Conservation (phyloP, 2,329 filamentous ascomycete genomes). For the Dothistroma septosporum region DNA sequence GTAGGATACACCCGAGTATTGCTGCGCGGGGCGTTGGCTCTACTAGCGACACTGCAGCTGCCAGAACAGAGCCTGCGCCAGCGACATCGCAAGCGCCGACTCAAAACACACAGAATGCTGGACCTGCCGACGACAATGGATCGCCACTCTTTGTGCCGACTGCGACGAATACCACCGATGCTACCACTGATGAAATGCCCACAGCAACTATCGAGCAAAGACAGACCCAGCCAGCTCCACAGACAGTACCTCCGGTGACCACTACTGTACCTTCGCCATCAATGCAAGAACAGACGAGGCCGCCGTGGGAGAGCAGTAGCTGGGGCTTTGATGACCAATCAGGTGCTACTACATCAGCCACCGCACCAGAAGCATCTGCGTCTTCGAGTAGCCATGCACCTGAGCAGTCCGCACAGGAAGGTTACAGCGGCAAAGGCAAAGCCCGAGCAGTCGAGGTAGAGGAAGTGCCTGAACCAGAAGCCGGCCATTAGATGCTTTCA, state of each 20-base stretch:
- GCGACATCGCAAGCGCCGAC: too few species aligned
- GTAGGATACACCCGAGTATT: too few species aligned
- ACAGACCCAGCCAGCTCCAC: background rate
- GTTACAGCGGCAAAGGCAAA: conserved; percentile 34
- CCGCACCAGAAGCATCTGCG: background rate
- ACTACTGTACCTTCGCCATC: background rate
- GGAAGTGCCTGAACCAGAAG: conserved; percentile 33
- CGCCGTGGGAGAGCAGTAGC: conserved; percentile 8
- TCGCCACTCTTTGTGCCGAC: conserved; percentile 30
- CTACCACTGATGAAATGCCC: conserved; percentile 4
- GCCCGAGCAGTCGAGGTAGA: conserved; percentile 39
- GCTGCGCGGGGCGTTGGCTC: background rate
- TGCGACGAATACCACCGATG: background rate
- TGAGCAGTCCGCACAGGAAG: conserved; percentile 2
- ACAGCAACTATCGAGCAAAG: background rate
- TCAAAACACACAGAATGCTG: conserved; percentile 5
- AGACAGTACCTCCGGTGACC: background rate
- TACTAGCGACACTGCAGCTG: background rate
- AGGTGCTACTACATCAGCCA: background rate
- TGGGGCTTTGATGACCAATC: conserved; percentile 19
- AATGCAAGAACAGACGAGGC: background rate
- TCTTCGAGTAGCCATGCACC: background rate
- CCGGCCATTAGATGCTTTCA: conserved; percentile 2
- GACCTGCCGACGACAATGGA: conserved; percentile 28
- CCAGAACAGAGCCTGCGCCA: too few species aligned